Evolutionary conservation across 441 rosid genomes (phyloP), one percentile per base, ranked within the genome.

Genomic region (Brassica hybrid): DNA sequence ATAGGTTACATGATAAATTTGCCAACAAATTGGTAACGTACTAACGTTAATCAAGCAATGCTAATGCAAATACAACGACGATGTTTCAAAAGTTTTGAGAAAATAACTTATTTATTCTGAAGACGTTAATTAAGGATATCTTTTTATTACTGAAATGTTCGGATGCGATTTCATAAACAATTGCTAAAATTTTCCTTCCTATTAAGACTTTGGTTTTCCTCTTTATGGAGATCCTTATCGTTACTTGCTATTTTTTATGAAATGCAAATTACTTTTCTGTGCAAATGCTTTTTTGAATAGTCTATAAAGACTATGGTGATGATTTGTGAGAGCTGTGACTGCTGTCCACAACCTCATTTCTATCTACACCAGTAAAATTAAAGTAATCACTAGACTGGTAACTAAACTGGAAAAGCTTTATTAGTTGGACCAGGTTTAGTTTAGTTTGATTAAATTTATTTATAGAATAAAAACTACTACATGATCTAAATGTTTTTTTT

Each of bases 1-100:
- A 52, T 52, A 68, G 56, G 70, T 69, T 23, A 61, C 69, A 61
- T 69, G 69, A 61, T 75, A 14, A 34, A 59, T 62, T 72, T 58
- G 52, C 19, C 54, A 57, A 70, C 72, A 30, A 63, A 52, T 4
- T 52, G 7, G 45, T 38, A 56, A 16, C 14, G 38, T 65, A 25
- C 27, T 25, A 25, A 25, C 34, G 34, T 30, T 10, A 63, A n/a
- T 73, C 54, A 48, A 69, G 16, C n/a, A 34, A 12, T 69, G 18
- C 30, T 1, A 6, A 54, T 69, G 56, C 13, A 70, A 71, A 38
- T 21, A n/a, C 6, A 11, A n/a, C 11, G 3, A 2, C 21, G 25
- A 12, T 18, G 27, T 25, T 25, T 56, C 56, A 12, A 69, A 17
- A 1, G 1, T 52, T 63, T 5, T 52, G 17, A 54, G 50, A 18